Evolutionary conservation across 768 basidiomycete species (phyloP).

Genomic region (Harrya chromipes): DNA sequence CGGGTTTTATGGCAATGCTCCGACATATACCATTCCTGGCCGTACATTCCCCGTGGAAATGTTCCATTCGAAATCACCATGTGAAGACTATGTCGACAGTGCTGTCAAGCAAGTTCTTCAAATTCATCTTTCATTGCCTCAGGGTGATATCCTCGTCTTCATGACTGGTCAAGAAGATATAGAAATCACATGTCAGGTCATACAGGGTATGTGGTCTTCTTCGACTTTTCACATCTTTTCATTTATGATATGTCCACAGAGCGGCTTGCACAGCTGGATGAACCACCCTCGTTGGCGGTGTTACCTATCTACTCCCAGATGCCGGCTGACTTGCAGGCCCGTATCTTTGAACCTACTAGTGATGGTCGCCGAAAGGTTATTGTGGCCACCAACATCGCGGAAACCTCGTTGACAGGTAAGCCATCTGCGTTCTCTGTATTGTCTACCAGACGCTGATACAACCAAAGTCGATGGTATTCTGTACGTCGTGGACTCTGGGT

Average conservation of each 20-base stretch:
- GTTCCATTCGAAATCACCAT: slow-evolving; percentile 94
- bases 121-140: slow-evolving; percentile 90
- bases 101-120: slow-evolving; percentile 98
- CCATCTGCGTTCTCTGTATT: background rate
- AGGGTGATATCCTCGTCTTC: slow-evolving; percentile 95
- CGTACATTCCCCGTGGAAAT: slow-evolving; percentile 98
- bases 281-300: slow-evolving; percentile 83
- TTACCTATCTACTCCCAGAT: slow-evolving; percentile 99
- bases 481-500: slow-evolving; percentile 95
- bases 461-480: slow-evolving; percentile 89
- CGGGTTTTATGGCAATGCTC: slow-evolving; percentile 90
- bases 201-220: slow-evolving; percentile 59
- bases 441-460: slow-evolving; percentile 2
- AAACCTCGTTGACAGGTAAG: slow-evolving; percentile 90
- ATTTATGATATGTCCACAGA: slow-evolving; percentile 47
- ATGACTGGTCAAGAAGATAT: slow-evolving; percentile 99
- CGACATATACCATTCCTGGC: slow-evolving; percentile 88
- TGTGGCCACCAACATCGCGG: slow-evolving; percentile 98
- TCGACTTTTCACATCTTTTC: background rate
- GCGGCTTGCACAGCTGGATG: slow-evolving; percentile 87
- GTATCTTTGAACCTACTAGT: slow-evolving; percentile 91
- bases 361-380: slow-evolving; percentile 97
- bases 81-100: slow-evolving; percentile 98
- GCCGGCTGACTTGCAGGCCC: slow-evolving; percentile 98
- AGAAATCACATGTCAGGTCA: slow-evolving; percentile 92